Percentiles rank a stretch among this genome's conserved stretches.
Evolutionary conservation across 2,329 filamentous ascomycete species (phyloP).

Genomic region (Thermochaetoides dissita): DNA sequence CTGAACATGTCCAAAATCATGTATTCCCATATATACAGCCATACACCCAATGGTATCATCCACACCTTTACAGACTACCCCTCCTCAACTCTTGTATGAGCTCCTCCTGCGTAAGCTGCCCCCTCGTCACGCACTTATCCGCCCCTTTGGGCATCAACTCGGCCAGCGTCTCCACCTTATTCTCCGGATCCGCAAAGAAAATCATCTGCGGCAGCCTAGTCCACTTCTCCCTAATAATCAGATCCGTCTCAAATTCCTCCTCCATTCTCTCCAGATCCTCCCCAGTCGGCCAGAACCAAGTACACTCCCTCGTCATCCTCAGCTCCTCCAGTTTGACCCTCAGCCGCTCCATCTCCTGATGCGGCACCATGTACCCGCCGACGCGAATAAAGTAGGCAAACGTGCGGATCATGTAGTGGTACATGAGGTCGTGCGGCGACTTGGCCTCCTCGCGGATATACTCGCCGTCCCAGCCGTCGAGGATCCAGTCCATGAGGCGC

Average conservation of each 20-base stretch:
- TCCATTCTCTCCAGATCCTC: background rate
- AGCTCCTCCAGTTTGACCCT: conserved; percentile 14
- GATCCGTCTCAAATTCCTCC: background rate
- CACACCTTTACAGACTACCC: background rate
- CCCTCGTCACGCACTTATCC: background rate
- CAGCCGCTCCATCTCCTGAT: conserved; percentile 20
- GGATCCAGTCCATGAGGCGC: conserved; percentile 44
- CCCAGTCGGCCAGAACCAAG: conserved; percentile 11
- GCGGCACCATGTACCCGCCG: conserved; percentile 28
- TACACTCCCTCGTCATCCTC: conserved; percentile 5
- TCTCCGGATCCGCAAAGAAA: background rate
- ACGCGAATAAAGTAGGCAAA: conserved; percentile 31
- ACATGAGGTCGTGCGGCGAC: conserved; percentile 22
- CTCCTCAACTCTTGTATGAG: background rate
- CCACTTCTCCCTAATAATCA: background rate
- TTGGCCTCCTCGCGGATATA: conserved; percentile 24
- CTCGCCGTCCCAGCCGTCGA: conserved; percentile 28
- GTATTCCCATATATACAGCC: background rate
- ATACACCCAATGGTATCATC: background rate
- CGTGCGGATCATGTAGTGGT: conserved; percentile 17
- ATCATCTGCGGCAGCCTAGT: background rate
- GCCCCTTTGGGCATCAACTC: background rate
- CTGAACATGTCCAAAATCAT: background rate
- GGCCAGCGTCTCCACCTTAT: background rate
- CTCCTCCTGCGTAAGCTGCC: background rate